These are phyloP conservation scores for Hygrocybe punicea DNA, from an alignment of 768 basidiomycete genomes.

Conservation along the genomic window DNA sequence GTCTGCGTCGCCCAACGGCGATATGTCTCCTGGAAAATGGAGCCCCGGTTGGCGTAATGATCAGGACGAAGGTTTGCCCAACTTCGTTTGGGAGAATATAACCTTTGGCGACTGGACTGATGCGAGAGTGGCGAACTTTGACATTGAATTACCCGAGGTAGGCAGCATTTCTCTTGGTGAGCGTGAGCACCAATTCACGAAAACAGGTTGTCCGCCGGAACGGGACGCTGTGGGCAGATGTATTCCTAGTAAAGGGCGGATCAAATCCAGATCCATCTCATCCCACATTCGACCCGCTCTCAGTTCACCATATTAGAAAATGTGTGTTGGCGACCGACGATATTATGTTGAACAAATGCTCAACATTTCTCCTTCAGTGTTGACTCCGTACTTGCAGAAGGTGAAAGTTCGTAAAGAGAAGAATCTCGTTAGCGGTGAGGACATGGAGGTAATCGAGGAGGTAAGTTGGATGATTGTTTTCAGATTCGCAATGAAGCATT, in stretches of 20 bases:
- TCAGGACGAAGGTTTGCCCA: constrained; percentile 53
- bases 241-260: constrained; percentile 67
- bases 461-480: constrained; percentile 29
- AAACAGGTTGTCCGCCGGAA: constrained; percentile 71
- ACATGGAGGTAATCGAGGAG: constrained; percentile 40
- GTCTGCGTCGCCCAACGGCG: constrained; percentile 59
- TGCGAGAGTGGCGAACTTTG: constrained; percentile 49
- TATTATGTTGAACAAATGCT: background rate
- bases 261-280: constrained; percentile 62
- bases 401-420: constrained; percentile 75
- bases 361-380: constrained; percentile 43
- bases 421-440: constrained; percentile 58
- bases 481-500: background rate
- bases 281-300: constrained; percentile 47
- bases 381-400: constrained; percentile 82
- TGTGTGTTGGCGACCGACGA: constrained; percentile 42
- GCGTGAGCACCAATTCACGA: background rate
- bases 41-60: constrained; percentile 48
- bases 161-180: constrained; percentile 12
- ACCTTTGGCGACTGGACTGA: constrained; percentile 76
- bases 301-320: constrained; percentile 72
- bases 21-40: constrained; percentile 57
- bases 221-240: constrained; percentile 78
- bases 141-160: constrained; percentile 69
- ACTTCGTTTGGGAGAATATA: constrained; percentile 74